phyloP scores from a whole-genome alignment of 116 monocot genomes.

The Cymodocea nodosa region DNA sequence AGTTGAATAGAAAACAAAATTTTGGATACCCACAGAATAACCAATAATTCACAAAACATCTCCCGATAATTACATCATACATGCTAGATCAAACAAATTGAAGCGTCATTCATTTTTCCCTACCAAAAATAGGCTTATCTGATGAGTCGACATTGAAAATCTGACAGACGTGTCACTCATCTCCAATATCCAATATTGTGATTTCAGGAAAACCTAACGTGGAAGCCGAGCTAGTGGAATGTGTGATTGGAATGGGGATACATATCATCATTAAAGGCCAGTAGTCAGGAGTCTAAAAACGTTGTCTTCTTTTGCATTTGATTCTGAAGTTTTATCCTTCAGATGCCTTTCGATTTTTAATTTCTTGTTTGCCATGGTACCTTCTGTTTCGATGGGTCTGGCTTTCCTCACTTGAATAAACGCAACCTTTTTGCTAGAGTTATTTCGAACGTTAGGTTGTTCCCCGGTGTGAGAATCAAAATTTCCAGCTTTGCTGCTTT shows the following conservation, averaged over 20 bases:
- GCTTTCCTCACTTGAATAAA: conserved; percentile 8
- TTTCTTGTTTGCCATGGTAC: conserved; percentile 4
- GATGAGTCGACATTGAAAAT: too few relatives aligned
- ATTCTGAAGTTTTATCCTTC: conserved; percentile 1
- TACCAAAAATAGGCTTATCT: too few relatives aligned
- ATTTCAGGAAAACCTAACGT: not conserved
- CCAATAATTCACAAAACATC: too few relatives aligned
- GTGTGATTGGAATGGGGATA: not conserved
- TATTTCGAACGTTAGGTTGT: not conserved
- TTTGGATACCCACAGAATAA: too few relatives aligned
- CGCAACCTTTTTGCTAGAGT: conserved; percentile 9
- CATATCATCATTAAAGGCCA: not conserved
- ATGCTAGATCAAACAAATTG: too few relatives aligned
- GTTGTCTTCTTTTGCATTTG: not conserved
- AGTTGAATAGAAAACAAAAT: too few relatives aligned
- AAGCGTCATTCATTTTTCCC: too few relatives aligned
- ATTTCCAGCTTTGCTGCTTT: not conserved
- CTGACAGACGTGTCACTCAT: not conserved
- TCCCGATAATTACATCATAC: too few relatives aligned
- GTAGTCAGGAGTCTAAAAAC: conserved; percentile 1
- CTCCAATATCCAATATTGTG: not conserved
- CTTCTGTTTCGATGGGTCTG: not conserved
- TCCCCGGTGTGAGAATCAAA: not conserved
- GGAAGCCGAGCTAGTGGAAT: not conserved
- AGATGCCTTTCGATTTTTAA: conserved; percentile 3